Percentiles rank a stretch among this genome's conserved stretches.
Conservation (phyloP, 345 rosid species). For the Syzygium jambos region DNA sequence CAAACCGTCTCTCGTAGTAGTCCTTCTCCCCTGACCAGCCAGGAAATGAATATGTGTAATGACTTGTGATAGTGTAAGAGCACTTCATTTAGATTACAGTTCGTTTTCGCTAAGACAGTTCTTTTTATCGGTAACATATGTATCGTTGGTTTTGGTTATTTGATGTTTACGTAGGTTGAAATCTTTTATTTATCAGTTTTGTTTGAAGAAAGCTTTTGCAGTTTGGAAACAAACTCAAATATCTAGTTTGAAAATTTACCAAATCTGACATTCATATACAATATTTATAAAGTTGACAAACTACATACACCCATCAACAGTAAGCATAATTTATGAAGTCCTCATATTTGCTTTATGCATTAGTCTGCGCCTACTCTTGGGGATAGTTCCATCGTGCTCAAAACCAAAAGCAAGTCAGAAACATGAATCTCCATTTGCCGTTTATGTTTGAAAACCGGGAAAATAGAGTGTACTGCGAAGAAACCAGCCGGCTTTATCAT, state of each 20-base stretch:
- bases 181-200: background rate
- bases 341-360: background rate
- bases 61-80: background rate
- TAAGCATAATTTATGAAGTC: background rate
- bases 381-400: background rate
- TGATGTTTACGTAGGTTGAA: background rate
- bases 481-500: background rate
- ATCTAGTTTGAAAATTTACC: background rate
- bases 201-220: background rate
- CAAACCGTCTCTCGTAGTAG: constrained; percentile 27
- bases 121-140: background rate
- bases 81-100: background rate
- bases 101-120: background rate
- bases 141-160: background rate
- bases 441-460: background rate
- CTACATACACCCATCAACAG: background rate
- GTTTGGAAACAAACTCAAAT: background rate
- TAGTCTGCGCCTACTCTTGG: background rate
- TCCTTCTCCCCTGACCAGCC: constrained; percentile 21
- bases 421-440: background rate
- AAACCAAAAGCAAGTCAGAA: background rate
- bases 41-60: background rate
- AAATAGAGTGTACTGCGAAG: background rate
- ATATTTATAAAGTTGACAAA: background rate
- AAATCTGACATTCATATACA: background rate